phyloP scores from a whole-genome alignment of 371 early-diverging fungal genomes.

The Actinomortierella wolfii region DNA sequence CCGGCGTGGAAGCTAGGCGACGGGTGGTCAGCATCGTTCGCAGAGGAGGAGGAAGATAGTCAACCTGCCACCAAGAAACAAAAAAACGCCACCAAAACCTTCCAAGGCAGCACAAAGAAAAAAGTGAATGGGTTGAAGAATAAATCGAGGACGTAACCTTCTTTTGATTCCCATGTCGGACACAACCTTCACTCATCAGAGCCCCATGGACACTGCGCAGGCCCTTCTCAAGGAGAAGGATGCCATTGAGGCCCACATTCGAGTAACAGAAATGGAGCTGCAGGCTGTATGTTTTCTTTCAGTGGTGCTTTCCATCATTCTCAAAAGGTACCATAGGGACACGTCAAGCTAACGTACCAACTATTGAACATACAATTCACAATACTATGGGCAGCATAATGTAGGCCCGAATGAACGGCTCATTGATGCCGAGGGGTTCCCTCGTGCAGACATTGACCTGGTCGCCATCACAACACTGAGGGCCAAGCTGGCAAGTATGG shows the following conservation, averaged over 20 bases:
- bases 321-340: neutral
- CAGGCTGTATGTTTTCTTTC: slow-evolving; percentile 25
- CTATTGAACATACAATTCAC: neutral
- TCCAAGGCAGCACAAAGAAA: too few species aligned
- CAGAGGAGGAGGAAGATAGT: too few species aligned
- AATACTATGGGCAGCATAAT: slow-evolving; percentile 52
- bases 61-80: too few species aligned
- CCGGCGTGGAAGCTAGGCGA: too few species aligned
- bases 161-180: slow-evolving; percentile 14
- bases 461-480: slow-evolving; percentile 59
- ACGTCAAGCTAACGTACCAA: neutral
- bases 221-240: slow-evolving; percentile 64
- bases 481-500: too few species aligned
- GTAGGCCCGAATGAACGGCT: slow-evolving; percentile 76
- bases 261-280: slow-evolving; percentile 56
- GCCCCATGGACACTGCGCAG: slow-evolving; percentile 57
- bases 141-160: too few species aligned
- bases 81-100: too few species aligned
- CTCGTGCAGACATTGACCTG: slow-evolving; percentile 87
- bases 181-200: slow-evolving; percentile 36
- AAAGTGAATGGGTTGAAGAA: too few species aligned
- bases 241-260: slow-evolving; percentile 63
- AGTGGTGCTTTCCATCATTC: neutral
- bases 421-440: slow-evolving; percentile 82
- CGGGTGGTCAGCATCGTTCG: too few species aligned